Evolutionary conservation across 108 stramenopile genomes (phyloP), one percentile per base, ranked within the genome.

Genomic region (Nannochloropsis gaditana): DNA sequence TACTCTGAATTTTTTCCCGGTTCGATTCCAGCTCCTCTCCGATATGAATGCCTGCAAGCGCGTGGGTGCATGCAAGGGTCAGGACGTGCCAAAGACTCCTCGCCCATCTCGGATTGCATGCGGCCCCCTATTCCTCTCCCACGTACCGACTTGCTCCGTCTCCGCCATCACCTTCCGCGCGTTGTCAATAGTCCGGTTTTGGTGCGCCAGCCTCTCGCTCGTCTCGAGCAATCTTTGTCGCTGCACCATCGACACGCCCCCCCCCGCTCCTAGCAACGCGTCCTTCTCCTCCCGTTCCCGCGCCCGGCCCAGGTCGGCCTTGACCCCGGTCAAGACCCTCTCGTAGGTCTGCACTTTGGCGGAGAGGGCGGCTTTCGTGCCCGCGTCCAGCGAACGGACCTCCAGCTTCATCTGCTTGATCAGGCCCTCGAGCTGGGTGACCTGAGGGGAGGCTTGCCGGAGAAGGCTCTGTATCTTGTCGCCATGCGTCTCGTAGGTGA

Each of bases 351-450:
- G 44, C 17, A 82, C 45, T 21, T 82, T 82, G 45, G 19, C 21
- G 45, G 19, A 2, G 44, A 82, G 45, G 9, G 45, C 82, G 9
- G 43, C 45, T 82, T 45, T 82, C 19, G 82, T 82, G 82, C 19
- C 82, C 19, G 82, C 19, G 3, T 82, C 82, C 9, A n/a, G 82
- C 6, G 44, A 45, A 45, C 82, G 82, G 19, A 82, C 45, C 82
- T 82, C 82, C 82, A 82, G 19, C 45, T 82, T 45, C 82, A 82
- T 82, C 21, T 82, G 82, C 82, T 82, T 82, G 44, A 82, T 45
- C 19, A 82, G 15, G 9, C 45, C 82, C 21, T 45, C 82, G 8
- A 45, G 44, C 21, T 82, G 82, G 9, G 45, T 21, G 43, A 82
- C 59, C n/a, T 73, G 59, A 73, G 59, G 59, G 59, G 59, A n/a